Evolutionary conservation across 768 basidiomycete species (phyloP).

Genomic region (Auriculariales sp.): DNA sequence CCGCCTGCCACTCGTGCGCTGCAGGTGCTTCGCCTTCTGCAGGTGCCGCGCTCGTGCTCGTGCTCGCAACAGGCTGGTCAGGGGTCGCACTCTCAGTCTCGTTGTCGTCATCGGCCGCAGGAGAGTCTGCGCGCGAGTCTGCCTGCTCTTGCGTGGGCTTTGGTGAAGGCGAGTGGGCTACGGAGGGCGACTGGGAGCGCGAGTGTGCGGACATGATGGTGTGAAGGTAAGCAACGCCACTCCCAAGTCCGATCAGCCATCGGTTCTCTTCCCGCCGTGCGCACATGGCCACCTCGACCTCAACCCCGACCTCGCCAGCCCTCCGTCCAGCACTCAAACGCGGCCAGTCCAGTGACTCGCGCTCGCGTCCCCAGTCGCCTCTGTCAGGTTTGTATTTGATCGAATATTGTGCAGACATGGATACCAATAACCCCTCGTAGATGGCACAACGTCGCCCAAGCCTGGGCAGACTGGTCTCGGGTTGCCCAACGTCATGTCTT

Average conservation of each 20-base stretch:
- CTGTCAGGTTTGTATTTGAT: neutral
- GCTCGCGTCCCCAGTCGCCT: neutral
- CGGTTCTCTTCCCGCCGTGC: neutral
- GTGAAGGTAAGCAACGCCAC: neutral
- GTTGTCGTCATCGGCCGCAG: constrained; percentile 4
- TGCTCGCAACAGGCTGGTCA: too few species aligned
- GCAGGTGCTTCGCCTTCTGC: constrained; percentile 11
- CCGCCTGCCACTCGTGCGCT: constrained; percentile 55
- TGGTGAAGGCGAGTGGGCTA: constrained; percentile 5
- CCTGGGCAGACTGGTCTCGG: neutral
- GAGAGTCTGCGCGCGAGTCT: constrained; percentile 9
- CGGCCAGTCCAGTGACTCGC: neutral
- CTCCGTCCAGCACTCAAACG: constrained; percentile 44
- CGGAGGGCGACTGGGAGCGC: neutral
- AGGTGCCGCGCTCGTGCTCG: constrained; percentile 2
- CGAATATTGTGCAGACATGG: too few species aligned
- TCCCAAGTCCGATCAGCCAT: constrained; percentile 2
- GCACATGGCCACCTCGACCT: neutral
- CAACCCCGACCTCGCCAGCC: constrained; percentile 8
- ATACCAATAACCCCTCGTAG: neutral
- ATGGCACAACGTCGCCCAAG: neutral
- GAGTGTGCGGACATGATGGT: neutral
- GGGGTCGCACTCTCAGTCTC: too few species aligned
- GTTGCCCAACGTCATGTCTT: constrained; percentile 1
- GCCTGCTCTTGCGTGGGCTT: neutral